Percentiles rank a stretch among this genome's conserved stretches.
These are phyloP conservation scores for Candida gigantensis DNA, from an alignment of 1,139 yeast species.

Conservation along the genomic window DNA sequence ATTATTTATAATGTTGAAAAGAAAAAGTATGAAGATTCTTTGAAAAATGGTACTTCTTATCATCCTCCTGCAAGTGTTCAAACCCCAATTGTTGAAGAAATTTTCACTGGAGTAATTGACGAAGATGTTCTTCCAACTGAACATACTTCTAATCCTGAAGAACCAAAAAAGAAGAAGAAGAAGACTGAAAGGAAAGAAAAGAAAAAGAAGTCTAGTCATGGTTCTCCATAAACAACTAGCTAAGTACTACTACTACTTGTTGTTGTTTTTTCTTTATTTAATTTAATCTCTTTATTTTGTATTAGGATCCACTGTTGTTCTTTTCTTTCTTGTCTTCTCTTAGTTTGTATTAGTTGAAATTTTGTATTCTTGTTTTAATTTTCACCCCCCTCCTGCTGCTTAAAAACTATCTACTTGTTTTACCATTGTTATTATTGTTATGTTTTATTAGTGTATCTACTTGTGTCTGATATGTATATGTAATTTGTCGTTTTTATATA, in stretches of 20 bases:
- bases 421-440: not conserved
- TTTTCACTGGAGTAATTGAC: conserved; percentile 2
- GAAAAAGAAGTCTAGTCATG: conserved; percentile 19
- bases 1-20: conserved; percentile 63
- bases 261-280: too few relatives aligned
- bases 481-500: not conserved
- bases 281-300: too few relatives aligned
- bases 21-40: conserved; percentile 54
- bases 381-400: conserved; percentile 1
- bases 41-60: conserved; percentile 12
- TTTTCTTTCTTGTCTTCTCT: conserved; percentile 1
- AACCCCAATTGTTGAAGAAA: conserved; percentile 20
- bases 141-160: conserved; percentile 5
- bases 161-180: conserved; percentile 13
- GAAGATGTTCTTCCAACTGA: conserved; percentile 6
- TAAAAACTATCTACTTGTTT: conserved; percentile 1
- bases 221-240: conserved; percentile 6
- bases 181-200: conserved; percentile 21
- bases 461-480: not conserved
- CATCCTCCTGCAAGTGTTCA: conserved; percentile 18
- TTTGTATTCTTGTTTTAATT: conserved; percentile 1
- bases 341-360: conserved; percentile 5
- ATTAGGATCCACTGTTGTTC: not conserved
- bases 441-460: not conserved
- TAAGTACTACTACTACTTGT: too few relatives aligned